A percentile compares a stretch with the other conserved stretches of the same genome.
These are phyloP conservation scores for Annulohypoxylon maeteangense DNA, from an alignment of 495 filamentous ascomycete species.

Conservation along the genomic window DNA sequence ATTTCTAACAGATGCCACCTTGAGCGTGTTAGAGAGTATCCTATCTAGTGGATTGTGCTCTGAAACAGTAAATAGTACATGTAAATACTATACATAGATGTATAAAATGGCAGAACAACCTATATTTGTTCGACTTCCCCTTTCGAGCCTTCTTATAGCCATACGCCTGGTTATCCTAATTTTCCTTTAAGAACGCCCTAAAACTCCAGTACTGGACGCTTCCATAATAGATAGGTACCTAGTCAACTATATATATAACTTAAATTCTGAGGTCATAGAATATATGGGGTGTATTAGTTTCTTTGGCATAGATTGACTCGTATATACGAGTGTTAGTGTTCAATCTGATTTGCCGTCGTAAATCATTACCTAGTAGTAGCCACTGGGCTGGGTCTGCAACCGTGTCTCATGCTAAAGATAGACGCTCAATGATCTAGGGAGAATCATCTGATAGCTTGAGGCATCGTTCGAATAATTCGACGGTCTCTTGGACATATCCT, in stretches of 20 bases:
- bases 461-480: conserved; percentile 37
- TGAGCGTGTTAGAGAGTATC: not conserved
- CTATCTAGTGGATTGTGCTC: not conserved
- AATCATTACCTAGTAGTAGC: not conserved
- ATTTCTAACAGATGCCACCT: not conserved
- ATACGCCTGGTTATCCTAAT: not conserved
- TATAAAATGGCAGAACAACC: not conserved
- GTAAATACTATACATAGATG: not conserved
- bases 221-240: not conserved
- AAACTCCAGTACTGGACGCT: not conserved
- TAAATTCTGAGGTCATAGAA: not conserved
- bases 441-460: conserved; percentile 27
- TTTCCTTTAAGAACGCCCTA: not conserved
- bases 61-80: not conserved
- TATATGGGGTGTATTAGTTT: not conserved
- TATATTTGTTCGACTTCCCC: not conserved
- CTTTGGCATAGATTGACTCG: not conserved
- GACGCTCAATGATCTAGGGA: not conserved
- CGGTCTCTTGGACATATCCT: conserved; percentile 33
- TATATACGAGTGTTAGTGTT: not conserved
- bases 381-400: not conserved
- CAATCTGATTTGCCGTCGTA: not conserved
- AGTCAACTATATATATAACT: not conserved
- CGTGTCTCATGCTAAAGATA: not conserved
- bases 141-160: not conserved